Base-by-base conservation (phyloP, 2,329 filamentous ascomycete species). In the Claviceps paspali region DNA sequence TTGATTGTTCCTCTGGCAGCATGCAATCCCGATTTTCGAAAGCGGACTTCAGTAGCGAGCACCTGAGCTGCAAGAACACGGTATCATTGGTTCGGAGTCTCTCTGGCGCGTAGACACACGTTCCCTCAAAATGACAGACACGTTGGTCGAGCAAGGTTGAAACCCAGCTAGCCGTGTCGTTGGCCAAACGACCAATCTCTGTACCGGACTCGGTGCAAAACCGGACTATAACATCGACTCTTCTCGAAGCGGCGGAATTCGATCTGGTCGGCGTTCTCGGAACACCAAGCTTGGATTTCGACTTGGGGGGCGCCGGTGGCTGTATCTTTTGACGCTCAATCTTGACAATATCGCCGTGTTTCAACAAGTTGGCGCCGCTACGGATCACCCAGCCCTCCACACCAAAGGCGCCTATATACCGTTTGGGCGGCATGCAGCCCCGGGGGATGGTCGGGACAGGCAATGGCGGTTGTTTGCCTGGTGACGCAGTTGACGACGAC, bases 401-500 rank as follows among this genome's bases (percentile, higher is more conserved):
- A 7, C 91, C 91, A 57, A 96, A 91, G 0, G 86, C 84, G 14
- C 91, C 91, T 42, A 96, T 73, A 49, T 96, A 98, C 50, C 91
- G 61, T 24, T 51, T 55, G 3, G 54, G 49, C 0, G 65, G 61
- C 38, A 62, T 59, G 4, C 42, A 48, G 18, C 43, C 46, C 26
- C 44, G 40, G 9, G 42, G 8, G 17, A 28, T 26, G 6, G 11
- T 23, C 17, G 32, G 18, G 22, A 7, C 23, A 33, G 19, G 18
- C 8, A 22, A 3, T 23, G 10, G 19, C 10, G 11, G 29, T 29
- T 38, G 24, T 22, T 23, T 11, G 11, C 9, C 17, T 11, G 7
- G 24, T 3, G 34, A 23, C 19, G 11, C 12, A 23, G 10, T 3
- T 35, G 30, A 10, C 6, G 30, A 10, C 19, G 27, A n/a, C 22